phyloP scores from a whole-genome alignment of 331 rosid genomes.

The Stylosanthes scabra region DNA sequence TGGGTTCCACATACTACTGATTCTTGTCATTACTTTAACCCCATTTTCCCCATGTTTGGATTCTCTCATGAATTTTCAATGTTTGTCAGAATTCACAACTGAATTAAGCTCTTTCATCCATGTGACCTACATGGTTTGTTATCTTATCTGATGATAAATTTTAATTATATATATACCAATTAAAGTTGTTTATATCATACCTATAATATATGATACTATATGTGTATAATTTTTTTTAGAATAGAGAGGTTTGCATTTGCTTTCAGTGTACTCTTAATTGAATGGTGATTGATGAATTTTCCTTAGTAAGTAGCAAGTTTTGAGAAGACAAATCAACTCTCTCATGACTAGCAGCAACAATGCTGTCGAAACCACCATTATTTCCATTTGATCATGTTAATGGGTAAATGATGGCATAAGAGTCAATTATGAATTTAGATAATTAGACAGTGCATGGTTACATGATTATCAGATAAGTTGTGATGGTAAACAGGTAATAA shows the following conservation, averaged over 20 bases:
- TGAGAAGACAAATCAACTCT: neutral
- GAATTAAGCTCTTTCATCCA: no score
- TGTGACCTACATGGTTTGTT: no score
- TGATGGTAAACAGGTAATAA: neutral
- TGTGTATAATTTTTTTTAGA: neutral
- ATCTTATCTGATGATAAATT: no score
- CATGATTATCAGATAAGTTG: neutral
- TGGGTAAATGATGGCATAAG: neutral
- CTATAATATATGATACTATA: no score
- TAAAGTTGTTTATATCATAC: no score
- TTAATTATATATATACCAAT: no score
- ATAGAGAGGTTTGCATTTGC: neutral
- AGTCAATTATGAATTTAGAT: neutral
- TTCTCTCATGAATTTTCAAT: neutral
- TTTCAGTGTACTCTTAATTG: neutral
- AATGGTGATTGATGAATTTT: neutral
- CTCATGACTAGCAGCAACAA: neutral
- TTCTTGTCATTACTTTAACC: constrained; percentile 5
- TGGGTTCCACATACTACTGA: neutral
- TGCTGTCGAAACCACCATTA: neutral
- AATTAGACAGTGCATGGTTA: neutral
- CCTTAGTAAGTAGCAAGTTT: neutral
- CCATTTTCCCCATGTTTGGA: neutral
- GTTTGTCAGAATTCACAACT: neutral
- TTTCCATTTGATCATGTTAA: neutral